Base-by-base conservation (phyloP, 352 stramenopile species). In the Pythium folliculosum region DNA sequence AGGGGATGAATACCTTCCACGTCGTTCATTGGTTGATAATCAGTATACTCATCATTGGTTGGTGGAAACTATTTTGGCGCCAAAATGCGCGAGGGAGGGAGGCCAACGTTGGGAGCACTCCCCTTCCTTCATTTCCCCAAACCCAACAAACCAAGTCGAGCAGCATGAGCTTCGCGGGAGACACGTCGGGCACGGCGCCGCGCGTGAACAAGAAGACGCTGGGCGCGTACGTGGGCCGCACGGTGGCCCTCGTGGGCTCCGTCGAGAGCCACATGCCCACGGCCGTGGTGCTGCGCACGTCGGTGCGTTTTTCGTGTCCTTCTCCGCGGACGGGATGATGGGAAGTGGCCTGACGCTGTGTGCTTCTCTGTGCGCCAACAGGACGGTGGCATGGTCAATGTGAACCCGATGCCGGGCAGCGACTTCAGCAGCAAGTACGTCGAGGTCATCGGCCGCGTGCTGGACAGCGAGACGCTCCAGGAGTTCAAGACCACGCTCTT, bases 401-500 rank as follows among this genome's bases (percentile, higher is more conserved):
- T 95, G 40, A 86, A 82, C 30, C 71, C 80, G 44, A 66, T 80
- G 62, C 85, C 87, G n/a, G 87, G 87, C 1, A 89, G 71, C 55
- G 82, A 95, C 71, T 95, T 90, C 63, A 80, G 79, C 73, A 88
- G 86, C 73, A 93, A 94, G 76, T 78, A 89, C 19, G 86, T 95
- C 52, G 88, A 95, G 60, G 88, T 95, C 60, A 94, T 95, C 23
- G 88, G 88, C 21, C 81, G 82, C 22, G 88, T 94, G 14, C 59
- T 84, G 53, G 81, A 92, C 59, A 73, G 69, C 47, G 78, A 91
- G 62, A 89, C 81, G 48, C 76, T 95, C 53, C 72, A 94, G 63
- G 86, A 95, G 72, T 94, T 93, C 73, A 95, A 95, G 75, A 85
- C 77, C 37, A 94, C 86, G 68, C 82, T 88, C 56, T 95, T 92